A percentile compares a stretch with the other conserved stretches of the same genome.
Conservation (phyloP, 176 grass and related monocot species). For the Typha latifolia region DNA sequence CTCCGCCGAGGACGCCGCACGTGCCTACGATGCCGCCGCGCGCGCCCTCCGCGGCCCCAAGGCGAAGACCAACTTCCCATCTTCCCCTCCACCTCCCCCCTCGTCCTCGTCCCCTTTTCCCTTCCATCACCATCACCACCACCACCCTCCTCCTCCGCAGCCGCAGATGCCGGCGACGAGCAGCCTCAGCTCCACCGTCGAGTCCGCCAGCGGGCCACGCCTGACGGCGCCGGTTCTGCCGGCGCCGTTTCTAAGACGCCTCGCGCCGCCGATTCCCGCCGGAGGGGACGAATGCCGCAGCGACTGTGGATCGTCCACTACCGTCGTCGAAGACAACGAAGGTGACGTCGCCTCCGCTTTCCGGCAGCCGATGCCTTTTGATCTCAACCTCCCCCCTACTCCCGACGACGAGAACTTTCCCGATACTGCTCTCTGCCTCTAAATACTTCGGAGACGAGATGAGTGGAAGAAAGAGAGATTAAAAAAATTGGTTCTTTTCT, state of each 20-base stretch:
- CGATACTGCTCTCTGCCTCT: background rate
- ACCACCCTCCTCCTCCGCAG: background rate
- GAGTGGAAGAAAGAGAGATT: too few species aligned
- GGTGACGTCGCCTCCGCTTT: conserved; percentile 35
- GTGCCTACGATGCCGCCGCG: conserved; percentile 59
- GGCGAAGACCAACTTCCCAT: conserved; percentile 68
- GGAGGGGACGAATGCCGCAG: conserved; percentile 43
- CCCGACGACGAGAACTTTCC: conserved; percentile 8
- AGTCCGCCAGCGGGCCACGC: conserved; percentile 47
- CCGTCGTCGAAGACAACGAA: conserved; percentile 55
- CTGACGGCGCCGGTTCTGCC: conserved; percentile 23
- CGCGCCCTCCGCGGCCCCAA: conserved; percentile 49
- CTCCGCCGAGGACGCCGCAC: conserved; percentile 62
- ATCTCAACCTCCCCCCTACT: conserved; percentile 37
- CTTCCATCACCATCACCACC: background rate
- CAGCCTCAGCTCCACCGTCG: conserved; percentile 71
- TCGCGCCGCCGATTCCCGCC: conserved; percentile 19
- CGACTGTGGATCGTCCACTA: conserved; percentile 68
- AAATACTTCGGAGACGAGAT: background rate
- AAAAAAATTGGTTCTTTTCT: too few species aligned
- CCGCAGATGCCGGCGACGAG: conserved; percentile 22
- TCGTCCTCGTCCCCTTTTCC: background rate
- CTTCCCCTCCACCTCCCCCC: conserved; percentile 24
- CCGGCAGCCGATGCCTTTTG: conserved; percentile 28
- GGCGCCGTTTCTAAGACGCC: conserved; percentile 1